Evolutionary conservation across 2,329 filamentous ascomycete genomes (phyloP).

Genomic region (Epichloe uncinata): DNA sequence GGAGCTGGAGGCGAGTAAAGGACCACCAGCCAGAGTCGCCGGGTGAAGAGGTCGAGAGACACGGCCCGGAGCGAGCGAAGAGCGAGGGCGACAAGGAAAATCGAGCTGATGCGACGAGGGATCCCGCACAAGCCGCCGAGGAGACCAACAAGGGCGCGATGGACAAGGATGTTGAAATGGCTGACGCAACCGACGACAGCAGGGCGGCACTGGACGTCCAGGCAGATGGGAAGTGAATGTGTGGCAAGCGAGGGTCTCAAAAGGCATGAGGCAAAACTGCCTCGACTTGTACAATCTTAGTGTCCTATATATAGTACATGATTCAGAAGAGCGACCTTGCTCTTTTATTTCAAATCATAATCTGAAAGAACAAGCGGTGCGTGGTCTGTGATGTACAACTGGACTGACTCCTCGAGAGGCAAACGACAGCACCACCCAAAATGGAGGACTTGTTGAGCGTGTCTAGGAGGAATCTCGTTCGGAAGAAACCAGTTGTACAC

Average conservation of each 20-base stretch:
- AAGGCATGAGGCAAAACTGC: background rate
- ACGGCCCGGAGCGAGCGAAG: constrained; percentile 14
- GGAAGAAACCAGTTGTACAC: too few relatives aligned
- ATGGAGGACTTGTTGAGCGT: too few relatives aligned
- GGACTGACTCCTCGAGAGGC: too few relatives aligned
- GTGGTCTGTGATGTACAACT: too few relatives aligned
- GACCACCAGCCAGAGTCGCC: constrained; percentile 13
- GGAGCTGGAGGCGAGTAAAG: constrained; percentile 21
- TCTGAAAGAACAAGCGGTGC: background rate
- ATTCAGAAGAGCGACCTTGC: background rate
- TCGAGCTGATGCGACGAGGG: constrained; percentile 10
- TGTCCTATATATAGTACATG: background rate
- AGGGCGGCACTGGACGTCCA: constrained; percentile 1
- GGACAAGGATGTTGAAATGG: constrained; percentile 21
- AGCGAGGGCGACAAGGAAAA: constrained; percentile 37
- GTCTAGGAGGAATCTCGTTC: too few relatives aligned
- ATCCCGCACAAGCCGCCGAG: constrained; percentile 2
- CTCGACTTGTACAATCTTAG: constrained; percentile 1
- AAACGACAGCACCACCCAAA: too few relatives aligned
- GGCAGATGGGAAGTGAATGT: constrained; percentile 8
- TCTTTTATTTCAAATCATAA: background rate
- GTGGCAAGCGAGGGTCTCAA: background rate
- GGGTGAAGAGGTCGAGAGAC: constrained; percentile 14
- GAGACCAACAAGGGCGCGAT: constrained; percentile 3
- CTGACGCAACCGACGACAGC: constrained; percentile 8